Percentiles rank a stretch among this genome's conserved stretches.
Conservation (phyloP, 441 rosid genomes). For the Viola pubescens region DNA sequence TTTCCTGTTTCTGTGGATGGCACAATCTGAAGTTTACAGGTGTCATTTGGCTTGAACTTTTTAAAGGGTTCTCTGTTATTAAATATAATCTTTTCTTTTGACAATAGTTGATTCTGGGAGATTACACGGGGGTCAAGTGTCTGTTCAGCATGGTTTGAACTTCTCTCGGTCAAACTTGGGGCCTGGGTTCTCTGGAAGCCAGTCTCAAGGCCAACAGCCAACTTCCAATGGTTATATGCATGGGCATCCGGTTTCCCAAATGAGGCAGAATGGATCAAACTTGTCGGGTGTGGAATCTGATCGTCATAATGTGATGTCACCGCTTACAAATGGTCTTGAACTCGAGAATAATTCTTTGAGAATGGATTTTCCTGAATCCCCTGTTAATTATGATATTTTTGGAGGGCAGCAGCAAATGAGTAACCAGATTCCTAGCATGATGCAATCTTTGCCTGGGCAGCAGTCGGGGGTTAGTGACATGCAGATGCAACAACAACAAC, state of each 20-base stretch:
- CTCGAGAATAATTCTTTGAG: slow-evolving; percentile 37
- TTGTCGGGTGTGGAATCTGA: slow-evolving; percentile 58
- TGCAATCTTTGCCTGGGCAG: slow-evolving; percentile 61
- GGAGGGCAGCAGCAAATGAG: slow-evolving; percentile 59
- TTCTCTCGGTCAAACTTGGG: slow-evolving; percentile 47
- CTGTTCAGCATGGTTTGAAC: slow-evolving; percentile 45
- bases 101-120: slow-evolving; percentile 50
- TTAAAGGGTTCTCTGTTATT: slow-evolving; percentile 4
- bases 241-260: slow-evolving; percentile 41
- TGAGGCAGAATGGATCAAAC: slow-evolving; percentile 53
- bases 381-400: slow-evolving; percentile 60
- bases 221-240: slow-evolving; percentile 56
- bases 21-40: not conserved
- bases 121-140: slow-evolving; percentile 43
- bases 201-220: slow-evolving; percentile 41
- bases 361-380: slow-evolving; percentile 55
- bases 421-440: slow-evolving; percentile 49
- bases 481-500: slow-evolving; percentile 49
- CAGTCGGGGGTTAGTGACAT: slow-evolving; percentile 55
- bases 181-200: slow-evolving; percentile 47
- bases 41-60: slow-evolving; percentile 2
- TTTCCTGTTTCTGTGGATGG: not conserved
- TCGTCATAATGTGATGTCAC: slow-evolving; percentile 39
- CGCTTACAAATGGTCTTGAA: slow-evolving; percentile 36
- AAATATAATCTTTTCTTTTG: slow-evolving; percentile 19